Conservation (phyloP, 345 rosid species). For the Turritis glabra region DNA sequence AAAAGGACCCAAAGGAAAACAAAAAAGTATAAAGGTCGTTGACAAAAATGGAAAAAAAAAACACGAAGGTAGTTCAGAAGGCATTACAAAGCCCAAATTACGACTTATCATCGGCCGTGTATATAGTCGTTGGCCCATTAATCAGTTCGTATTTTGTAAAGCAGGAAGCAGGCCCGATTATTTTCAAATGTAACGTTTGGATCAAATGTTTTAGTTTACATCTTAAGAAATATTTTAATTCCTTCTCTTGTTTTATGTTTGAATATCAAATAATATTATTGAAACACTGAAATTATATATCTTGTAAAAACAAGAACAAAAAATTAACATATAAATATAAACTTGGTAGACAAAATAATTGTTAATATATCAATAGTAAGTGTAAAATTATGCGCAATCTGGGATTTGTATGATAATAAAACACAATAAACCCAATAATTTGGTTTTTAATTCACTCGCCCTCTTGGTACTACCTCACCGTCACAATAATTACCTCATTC, state of each 20-base stretch:
- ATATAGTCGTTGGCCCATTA: background rate
- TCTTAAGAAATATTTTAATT: background rate
- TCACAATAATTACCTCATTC: background rate
- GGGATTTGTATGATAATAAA: background rate
- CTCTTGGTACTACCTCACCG: too few species aligned
- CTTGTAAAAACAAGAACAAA: too few species aligned
- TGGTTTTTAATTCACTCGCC: background rate
- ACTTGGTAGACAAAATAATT: too few species aligned
- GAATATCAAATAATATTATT: background rate
- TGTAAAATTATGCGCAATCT: too few species aligned
- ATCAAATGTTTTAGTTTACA: background rate
- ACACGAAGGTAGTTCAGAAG: background rate
- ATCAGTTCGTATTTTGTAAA: background rate
- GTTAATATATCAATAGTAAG: too few species aligned
- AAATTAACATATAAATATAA: too few species aligned
- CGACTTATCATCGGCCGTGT: background rate
- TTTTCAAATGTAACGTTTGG: background rate
- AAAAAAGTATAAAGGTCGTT: background rate
- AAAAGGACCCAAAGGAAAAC: too few species aligned
- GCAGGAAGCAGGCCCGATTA: background rate
- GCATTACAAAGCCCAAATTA: constrained; percentile 5
- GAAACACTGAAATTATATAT: too few species aligned
- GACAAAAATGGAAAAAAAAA: background rate
- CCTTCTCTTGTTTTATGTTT: background rate
- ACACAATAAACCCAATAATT: background rate